These are phyloP conservation scores for Bullera alba DNA, from an alignment of 768 basidiomycete species.

Conservation along the genomic window DNA sequence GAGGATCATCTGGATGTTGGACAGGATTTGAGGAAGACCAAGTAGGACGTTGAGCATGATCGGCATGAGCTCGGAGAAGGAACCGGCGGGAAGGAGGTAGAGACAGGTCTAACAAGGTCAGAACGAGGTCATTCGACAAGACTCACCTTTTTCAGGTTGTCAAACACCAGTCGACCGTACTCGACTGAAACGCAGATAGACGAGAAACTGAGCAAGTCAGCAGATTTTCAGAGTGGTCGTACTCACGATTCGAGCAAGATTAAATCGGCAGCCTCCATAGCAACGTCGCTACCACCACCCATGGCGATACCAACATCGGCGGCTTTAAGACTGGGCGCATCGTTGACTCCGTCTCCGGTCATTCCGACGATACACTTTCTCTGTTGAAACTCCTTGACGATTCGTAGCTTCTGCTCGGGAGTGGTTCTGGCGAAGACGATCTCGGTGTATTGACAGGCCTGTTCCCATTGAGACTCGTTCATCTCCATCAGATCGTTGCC, in stretches of 20 bases:
- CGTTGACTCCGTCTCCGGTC: conserved; percentile 58
- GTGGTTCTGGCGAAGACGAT: conserved; percentile 60
- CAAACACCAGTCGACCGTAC: conserved; percentile 54
- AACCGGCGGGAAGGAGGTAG: conserved; percentile 42
- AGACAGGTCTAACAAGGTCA: conserved; percentile 13
- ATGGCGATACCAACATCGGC: conserved; percentile 61
- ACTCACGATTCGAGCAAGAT: conserved; percentile 44
- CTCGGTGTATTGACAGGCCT: conserved; percentile 40
- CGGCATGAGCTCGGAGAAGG: conserved; percentile 60
- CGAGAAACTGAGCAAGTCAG: conserved; percentile 33
- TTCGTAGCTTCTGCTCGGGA: conserved; percentile 61
- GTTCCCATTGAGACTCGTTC: conserved; percentile 45
- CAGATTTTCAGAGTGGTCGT: neutral
- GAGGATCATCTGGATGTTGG: conserved; percentile 53
- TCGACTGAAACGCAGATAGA: conserved; percentile 44
- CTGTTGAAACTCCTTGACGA: conserved; percentile 57
- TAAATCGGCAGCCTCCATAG: conserved; percentile 49
- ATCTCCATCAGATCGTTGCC: conserved; percentile 44
- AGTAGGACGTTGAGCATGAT: conserved; percentile 55
- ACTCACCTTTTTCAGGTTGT: conserved; percentile 52
- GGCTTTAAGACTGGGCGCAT: conserved; percentile 45
- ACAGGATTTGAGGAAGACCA: conserved; percentile 57
- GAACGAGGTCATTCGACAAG: neutral
- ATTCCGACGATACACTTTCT: conserved; percentile 56
- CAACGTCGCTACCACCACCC: conserved; percentile 47